These are phyloP conservation scores for Spathaspora gorwiae DNA, from an alignment of 805 yeast genomes.

Conservation along the genomic window DNA sequence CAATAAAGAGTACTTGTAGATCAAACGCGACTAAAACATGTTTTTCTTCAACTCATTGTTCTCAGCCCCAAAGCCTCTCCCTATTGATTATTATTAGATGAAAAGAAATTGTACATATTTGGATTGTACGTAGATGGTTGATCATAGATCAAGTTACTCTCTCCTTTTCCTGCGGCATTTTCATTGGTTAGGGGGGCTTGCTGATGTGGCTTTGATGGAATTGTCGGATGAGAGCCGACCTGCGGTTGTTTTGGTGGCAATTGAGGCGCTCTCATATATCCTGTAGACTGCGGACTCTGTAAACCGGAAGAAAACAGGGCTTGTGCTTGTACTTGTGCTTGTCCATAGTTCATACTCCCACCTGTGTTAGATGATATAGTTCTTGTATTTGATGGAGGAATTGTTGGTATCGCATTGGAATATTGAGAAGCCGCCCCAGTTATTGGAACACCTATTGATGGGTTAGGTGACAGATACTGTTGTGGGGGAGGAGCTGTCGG, in stretches of 20 bases:
- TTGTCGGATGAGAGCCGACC: not conserved
- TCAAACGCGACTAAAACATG: too few species aligned
- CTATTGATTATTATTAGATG: conserved; percentile 3
- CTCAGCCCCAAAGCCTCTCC: too few species aligned
- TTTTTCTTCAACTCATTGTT: too few species aligned
- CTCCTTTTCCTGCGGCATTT: not conserved
- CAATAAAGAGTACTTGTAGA: too few species aligned
- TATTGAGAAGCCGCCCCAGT: too few species aligned
- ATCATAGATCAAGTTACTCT: conserved; percentile 20
- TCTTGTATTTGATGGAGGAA: too few species aligned
- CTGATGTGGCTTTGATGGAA: not conserved
- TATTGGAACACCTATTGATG: too few species aligned
- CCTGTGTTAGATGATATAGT: too few species aligned
- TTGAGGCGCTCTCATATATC: conserved; percentile 7
- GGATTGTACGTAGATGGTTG: conserved; percentile 46
- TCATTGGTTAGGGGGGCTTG: not conserved
- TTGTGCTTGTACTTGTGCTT: too few species aligned
- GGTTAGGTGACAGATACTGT: too few species aligned
- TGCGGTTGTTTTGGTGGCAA: conserved; percentile 9
- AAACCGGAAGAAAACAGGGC: not conserved
- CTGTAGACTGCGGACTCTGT: not conserved
- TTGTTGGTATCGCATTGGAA: too few species aligned
- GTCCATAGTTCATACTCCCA: not conserved
- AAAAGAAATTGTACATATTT: conserved; percentile 41
- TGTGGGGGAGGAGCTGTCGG: too few species aligned